phyloP scores from a whole-genome alignment of 2,329 filamentous ascomycete genomes.

The Hawksworthiomyces lignivorus region DNA sequence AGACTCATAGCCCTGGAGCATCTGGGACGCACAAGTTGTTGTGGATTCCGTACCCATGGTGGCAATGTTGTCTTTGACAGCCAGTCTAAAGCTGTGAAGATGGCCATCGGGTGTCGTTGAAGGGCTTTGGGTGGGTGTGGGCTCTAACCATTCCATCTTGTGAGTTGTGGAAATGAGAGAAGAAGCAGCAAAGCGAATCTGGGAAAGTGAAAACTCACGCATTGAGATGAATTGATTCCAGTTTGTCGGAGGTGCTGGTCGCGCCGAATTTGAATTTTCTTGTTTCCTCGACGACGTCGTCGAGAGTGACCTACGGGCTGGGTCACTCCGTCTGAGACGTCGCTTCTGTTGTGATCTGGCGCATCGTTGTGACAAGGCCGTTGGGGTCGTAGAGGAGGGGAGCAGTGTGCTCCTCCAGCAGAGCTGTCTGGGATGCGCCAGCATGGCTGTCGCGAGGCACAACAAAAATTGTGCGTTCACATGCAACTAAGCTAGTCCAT shows the following conservation, averaged over 20 bases:
- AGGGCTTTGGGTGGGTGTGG: not conserved
- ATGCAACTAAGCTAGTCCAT: too few species aligned
- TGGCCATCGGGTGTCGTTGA: not conserved
- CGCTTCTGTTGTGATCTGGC: not conserved
- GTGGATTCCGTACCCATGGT: conserved; percentile 42
- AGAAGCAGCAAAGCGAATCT: not conserved
- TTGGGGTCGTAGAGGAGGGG: not conserved
- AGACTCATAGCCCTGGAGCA: conserved; percentile 59
- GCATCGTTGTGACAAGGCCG: not conserved
- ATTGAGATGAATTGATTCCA: conserved; percentile 17
- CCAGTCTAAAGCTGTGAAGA: conserved; percentile 34
- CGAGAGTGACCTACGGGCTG: not conserved
- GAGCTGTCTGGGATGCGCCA: not conserved
- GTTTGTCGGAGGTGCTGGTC: not conserved
- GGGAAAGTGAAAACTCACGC: not conserved
- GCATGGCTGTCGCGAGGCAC: not conserved
- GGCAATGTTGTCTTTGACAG: conserved; percentile 70
- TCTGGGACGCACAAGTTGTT: conserved; percentile 75
- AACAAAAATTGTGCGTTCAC: too few species aligned
- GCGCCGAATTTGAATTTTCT: not conserved
- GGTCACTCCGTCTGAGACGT: too few species aligned
- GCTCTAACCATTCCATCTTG: too few species aligned
- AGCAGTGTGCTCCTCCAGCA: not conserved
- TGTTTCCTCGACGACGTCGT: not conserved
- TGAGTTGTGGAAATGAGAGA: not conserved